Conservation (phyloP, 2,329 filamentous ascomycete genomes). For the Xylariaceae sp. region DNA sequence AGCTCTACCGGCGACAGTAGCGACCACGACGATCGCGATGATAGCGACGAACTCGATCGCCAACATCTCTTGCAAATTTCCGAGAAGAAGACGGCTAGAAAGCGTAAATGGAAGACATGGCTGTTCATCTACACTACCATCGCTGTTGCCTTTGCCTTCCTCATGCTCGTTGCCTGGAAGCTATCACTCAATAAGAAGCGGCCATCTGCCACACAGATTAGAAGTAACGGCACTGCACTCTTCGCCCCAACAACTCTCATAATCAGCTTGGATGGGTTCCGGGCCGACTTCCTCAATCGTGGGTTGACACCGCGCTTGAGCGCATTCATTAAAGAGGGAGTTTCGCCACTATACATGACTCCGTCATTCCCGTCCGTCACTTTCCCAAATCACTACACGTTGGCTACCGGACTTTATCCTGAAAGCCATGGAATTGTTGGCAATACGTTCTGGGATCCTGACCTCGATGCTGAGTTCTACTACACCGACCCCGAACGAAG, state of each 20-base stretch:
- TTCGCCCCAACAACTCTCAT: slow-evolving; percentile 92
- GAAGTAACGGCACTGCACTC: slow-evolving; percentile 79
- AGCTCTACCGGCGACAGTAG: slow-evolving; percentile 60
- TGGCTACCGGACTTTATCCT: slow-evolving; percentile 87
- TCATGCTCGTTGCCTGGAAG: slow-evolving; percentile 57
- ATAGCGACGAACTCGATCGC: slow-evolving; percentile 56
- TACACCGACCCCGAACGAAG: slow-evolving; percentile 76
- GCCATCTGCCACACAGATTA: slow-evolving; percentile 31
- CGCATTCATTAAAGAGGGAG: slow-evolving; percentile 72
- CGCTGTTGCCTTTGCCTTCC: slow-evolving; percentile 50
- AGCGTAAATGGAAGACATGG: slow-evolving; percentile 52
- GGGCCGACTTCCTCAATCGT: slow-evolving; percentile 84
- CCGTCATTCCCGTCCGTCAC: slow-evolving; percentile 96
- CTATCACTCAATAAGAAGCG: slow-evolving; percentile 46
- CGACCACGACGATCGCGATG: slow-evolving; percentile 56
- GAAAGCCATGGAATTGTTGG: slow-evolving; percentile 91
- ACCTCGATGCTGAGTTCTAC: slow-evolving; percentile 73
- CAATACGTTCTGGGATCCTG: slow-evolving; percentile 91
- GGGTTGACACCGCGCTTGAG: slow-evolving; percentile 79
- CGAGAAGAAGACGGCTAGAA: slow-evolving; percentile 45
- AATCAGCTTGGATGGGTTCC: slow-evolving; percentile 92
- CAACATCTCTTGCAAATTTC: slow-evolving; percentile 46
- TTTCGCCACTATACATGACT: slow-evolving; percentile 88
- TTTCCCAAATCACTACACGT: slow-evolving; percentile 93
- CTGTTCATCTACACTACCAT: slow-evolving; percentile 50